phyloP scores from a whole-genome alignment of 2,329 filamentous ascomycete species.

The Magnaporthales sp. region DNA sequence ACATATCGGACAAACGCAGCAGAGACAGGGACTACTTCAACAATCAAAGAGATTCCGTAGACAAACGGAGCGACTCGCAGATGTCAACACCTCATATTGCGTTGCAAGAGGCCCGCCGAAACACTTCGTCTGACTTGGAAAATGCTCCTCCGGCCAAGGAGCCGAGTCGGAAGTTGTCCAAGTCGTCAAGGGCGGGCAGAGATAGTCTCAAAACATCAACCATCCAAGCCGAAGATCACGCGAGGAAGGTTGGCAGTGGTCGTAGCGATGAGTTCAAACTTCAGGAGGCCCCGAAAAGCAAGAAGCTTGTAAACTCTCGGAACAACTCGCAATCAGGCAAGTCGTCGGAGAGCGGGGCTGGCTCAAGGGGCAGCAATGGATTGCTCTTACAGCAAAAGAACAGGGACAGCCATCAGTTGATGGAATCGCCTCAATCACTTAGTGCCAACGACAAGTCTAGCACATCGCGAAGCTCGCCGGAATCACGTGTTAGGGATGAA shows the following conservation, averaged over 20 bases:
- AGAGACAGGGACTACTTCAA: slow-evolving; percentile 58
- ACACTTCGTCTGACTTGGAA: slow-evolving; percentile 52
- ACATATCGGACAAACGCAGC: slow-evolving; percentile 36
- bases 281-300: slow-evolving; percentile 69
- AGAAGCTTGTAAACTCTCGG: slow-evolving; percentile 33
- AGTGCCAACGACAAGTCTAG: slow-evolving; percentile 20
- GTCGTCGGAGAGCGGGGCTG: slow-evolving; percentile 24
- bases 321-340: slow-evolving; percentile 34
- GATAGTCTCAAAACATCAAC: slow-evolving; percentile 23
- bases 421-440: slow-evolving; percentile 25
- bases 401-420: slow-evolving; percentile 18
- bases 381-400: slow-evolving; percentile 23
- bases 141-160: slow-evolving; percentile 37
- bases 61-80: slow-evolving; percentile 40
- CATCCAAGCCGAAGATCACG: slow-evolving; percentile 26
- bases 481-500: slow-evolving; percentile 48
- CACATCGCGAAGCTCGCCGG: slow-evolving; percentile 47
- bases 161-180: slow-evolving; percentile 38
- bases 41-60: slow-evolving; percentile 24
- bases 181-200: slow-evolving; percentile 27
- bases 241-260: slow-evolving; percentile 24
- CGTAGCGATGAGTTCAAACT: slow-evolving; percentile 61
- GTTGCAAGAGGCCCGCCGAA: slow-evolving; percentile 60
- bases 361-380: slow-evolving; percentile 27
- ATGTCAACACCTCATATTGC: slow-evolving; percentile 78